Percentiles rank a stretch among this genome's conserved stretches.
Conservation (phyloP, 2,329 filamentous ascomycete species). For the Cladophialophora psammophila region DNA sequence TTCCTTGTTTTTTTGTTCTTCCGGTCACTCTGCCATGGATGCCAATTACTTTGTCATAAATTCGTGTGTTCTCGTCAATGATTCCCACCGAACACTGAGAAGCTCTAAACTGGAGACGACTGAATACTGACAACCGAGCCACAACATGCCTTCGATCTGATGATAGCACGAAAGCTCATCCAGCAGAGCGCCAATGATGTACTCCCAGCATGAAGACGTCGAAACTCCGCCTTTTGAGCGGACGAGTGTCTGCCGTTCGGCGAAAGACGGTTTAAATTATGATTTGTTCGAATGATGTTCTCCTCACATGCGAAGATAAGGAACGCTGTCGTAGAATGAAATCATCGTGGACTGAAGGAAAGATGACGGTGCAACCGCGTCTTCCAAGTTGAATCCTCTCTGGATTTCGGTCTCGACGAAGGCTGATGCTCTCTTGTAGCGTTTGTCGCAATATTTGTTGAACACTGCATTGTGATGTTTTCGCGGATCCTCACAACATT, state of each 20-base stretch:
- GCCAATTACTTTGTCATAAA: slow-evolving; percentile 35
- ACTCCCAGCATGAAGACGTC: neutral
- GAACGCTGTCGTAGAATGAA: slow-evolving; percentile 37
- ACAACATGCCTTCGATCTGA: neutral
- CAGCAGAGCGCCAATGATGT: neutral
- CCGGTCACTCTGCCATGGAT: slow-evolving; percentile 22
- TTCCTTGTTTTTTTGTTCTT: neutral
- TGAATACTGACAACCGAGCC: slow-evolving; percentile 19
- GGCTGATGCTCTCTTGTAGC: slow-evolving; percentile 82
- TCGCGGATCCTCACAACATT: slow-evolving; percentile 82
- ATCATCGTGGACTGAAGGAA: slow-evolving; percentile 28
- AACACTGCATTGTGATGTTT: slow-evolving; percentile 87
- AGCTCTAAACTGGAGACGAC: slow-evolving; percentile 23
- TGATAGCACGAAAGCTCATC: neutral
- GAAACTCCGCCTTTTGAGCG: neutral
- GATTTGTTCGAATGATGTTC: slow-evolving; percentile 13
- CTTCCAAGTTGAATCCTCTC: slow-evolving; percentile 64
- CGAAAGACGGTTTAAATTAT: neutral
- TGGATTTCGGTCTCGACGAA: slow-evolving; percentile 79
- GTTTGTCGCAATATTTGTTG: slow-evolving; percentile 88
- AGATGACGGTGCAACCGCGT: slow-evolving; percentile 34
- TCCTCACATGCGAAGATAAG: slow-evolving; percentile 35
- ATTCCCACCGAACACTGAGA: slow-evolving; percentile 22
- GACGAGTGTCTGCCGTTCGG: neutral
- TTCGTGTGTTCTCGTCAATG: slow-evolving; percentile 37